Evolutionary conservation across 192 early-diverging fungal species (phyloP).

Genomic region (Coemansia sp.): DNA sequence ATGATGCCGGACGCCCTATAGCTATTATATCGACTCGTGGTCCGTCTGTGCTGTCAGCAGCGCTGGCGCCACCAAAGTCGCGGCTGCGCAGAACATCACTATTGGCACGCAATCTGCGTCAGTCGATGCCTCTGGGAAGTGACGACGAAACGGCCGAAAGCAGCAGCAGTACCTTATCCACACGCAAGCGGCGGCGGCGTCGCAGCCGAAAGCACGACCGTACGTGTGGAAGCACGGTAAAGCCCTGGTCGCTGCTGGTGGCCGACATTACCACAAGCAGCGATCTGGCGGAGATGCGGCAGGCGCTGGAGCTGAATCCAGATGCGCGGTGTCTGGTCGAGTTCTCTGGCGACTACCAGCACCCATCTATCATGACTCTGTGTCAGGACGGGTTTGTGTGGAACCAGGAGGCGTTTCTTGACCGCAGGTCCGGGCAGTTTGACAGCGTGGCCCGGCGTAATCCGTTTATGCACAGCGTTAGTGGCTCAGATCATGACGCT

Average conservation of each 20-base stretch:
- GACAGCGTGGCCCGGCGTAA: constrained; percentile 28
- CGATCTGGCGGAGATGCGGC: constrained; percentile 22
- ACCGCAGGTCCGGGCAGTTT: constrained; percentile 23
- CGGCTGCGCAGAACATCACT: constrained; percentile 20
- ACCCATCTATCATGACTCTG: constrained; percentile 35
- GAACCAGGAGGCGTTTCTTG: constrained; percentile 34
- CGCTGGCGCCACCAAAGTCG: constrained; percentile 20
- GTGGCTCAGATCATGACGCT: background rate
- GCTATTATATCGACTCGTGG: constrained; percentile 41
- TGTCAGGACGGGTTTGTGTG: constrained; percentile 48
- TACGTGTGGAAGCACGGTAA: background rate
- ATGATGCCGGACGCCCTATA: constrained; percentile 8
- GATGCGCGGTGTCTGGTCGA: constrained; percentile 39
- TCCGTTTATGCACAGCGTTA: constrained; percentile 26
- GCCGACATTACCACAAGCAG: constrained; percentile 14
- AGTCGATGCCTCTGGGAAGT: background rate
- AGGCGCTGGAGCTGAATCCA: constrained; percentile 17
- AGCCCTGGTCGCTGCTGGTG: constrained; percentile 20
- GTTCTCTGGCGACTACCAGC: constrained; percentile 11
- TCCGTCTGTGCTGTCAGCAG: constrained; percentile 32
- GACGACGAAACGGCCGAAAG: background rate
- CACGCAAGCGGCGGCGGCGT: background rate
- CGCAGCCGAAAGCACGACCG: constrained; percentile 1
- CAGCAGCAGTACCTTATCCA: too few relatives aligned
- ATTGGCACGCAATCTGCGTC: constrained; percentile 20